Percentiles rank a stretch among this genome's conserved stretches.
Conservation (phyloP, 768 basidiomycete species). For the Inosperma sp. region DNA sequence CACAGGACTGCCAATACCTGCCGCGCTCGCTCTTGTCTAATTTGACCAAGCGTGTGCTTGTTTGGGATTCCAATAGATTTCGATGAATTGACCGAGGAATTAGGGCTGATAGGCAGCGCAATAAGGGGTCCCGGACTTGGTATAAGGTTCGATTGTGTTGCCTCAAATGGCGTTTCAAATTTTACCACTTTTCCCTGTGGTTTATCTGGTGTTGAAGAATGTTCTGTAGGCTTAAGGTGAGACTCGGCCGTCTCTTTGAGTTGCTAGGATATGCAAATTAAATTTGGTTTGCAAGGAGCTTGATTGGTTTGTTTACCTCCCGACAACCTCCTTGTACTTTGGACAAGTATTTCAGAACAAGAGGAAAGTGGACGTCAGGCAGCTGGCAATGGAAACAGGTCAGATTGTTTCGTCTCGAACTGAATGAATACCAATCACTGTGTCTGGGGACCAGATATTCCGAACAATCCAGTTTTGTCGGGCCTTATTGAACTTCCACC, state of each 20-base stretch:
- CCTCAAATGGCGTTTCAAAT: not conserved
- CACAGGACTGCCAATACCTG: no score
- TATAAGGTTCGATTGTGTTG: not conserved
- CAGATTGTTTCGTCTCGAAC: not conserved
- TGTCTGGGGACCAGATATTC: conserved; percentile 52
- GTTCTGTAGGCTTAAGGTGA: conserved; percentile 15
- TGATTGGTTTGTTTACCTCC: conserved; percentile 12
- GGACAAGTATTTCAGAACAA: conserved; percentile 21
- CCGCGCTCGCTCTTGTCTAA: no score
- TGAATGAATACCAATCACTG: conserved; percentile 29
- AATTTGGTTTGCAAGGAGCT: not conserved
- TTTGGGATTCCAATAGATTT: no score
- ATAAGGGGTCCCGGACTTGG: conserved; percentile 17
- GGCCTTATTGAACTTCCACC: conserved; percentile 75
- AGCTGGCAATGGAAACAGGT: conserved; percentile 12
- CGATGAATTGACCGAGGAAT: not conserved
- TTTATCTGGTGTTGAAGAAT: not conserved
- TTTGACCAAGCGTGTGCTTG: no score
- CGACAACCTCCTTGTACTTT: conserved; percentile 24
- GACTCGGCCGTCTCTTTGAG: conserved; percentile 19
- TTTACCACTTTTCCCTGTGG: not conserved
- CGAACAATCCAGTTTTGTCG: conserved; percentile 71
- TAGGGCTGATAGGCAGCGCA: conserved; percentile 4
- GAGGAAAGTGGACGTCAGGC: conserved; percentile 22
- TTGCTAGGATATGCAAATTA: conserved; percentile 14